Conservation (phyloP, 2,329 filamentous ascomycete genomes). For the Fusarium chuoi region DNA sequence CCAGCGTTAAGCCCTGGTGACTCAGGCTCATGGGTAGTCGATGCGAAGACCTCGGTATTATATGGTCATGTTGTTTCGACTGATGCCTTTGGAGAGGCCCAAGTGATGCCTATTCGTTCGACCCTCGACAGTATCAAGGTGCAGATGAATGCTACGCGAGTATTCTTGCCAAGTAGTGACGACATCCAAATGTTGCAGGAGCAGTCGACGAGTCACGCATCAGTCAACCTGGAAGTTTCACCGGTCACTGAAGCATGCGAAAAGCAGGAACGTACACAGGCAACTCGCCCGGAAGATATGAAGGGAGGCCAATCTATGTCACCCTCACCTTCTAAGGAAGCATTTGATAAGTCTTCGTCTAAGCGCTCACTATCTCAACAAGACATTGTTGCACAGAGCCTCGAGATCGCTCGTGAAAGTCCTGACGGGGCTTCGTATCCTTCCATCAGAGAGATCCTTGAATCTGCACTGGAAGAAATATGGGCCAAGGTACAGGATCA, state of each 20-base stretch:
- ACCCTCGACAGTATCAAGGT: background rate
- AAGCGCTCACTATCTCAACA: constrained; percentile 35
- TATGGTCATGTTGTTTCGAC: background rate
- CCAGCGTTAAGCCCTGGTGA: background rate
- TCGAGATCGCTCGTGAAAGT: constrained; percentile 80
- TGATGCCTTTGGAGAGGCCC: background rate
- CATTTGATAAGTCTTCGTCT: background rate
- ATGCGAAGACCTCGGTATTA: background rate
- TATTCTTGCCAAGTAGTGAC: background rate
- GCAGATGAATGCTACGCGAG: background rate
- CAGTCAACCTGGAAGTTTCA: background rate
- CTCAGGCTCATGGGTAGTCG: background rate
- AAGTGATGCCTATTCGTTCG: background rate
- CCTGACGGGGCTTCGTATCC: constrained; percentile 73
- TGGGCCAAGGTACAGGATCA: constrained; percentile 74
- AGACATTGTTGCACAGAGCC: constrained; percentile 68
- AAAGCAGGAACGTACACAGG: background rate
- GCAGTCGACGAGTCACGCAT: accelerated
- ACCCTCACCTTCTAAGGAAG: background rate
- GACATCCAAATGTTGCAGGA: background rate
- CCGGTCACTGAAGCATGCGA: background rate
- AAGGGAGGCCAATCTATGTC: background rate
- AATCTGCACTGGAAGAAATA: constrained; percentile 69
- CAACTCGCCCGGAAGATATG: background rate
- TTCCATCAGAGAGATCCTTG: constrained; percentile 71